phyloP scores from a whole-genome alignment of 192 early-diverging fungal genomes.

The Gonapodya prolifera region DNA sequence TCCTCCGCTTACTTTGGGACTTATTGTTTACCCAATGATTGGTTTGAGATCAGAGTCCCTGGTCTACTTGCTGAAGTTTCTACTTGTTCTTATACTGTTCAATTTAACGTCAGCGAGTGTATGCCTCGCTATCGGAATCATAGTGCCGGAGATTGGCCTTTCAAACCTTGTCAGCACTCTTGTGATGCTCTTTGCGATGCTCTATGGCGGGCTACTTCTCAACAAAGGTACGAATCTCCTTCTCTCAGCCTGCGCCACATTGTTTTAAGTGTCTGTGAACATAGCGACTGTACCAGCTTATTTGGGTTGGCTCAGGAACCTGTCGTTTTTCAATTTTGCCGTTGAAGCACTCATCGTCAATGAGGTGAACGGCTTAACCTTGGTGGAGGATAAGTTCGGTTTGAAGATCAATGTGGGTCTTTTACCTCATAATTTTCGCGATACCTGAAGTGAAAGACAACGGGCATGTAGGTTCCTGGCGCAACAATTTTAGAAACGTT shows the following conservation, averaged over 20 bases:
- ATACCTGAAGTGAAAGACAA: background rate
- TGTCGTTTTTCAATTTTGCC: slow-evolving; percentile 83
- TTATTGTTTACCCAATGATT: slow-evolving; percentile 78
- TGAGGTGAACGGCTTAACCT: slow-evolving; percentile 66
- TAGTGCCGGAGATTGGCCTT: slow-evolving; percentile 56
- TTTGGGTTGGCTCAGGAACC: slow-evolving; percentile 47
- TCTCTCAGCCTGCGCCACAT: background rate
- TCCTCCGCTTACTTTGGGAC: slow-evolving; percentile 63
- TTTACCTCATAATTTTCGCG: background rate
- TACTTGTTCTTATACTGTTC: slow-evolving; percentile 69
- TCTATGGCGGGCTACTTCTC: slow-evolving; percentile 80
- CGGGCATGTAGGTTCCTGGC: slow-evolving; percentile 49
- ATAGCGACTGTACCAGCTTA: slow-evolving; percentile 53
- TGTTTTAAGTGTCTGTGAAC: background rate
- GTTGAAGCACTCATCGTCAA: slow-evolving; percentile 84
- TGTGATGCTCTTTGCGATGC: slow-evolving; percentile 75
- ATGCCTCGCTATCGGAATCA: slow-evolving; percentile 63
- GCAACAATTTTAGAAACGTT: slow-evolving; percentile 76
- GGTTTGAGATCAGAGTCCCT: slow-evolving; percentile 48
- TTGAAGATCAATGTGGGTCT: slow-evolving; percentile 60
- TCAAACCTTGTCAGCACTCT: slow-evolving; percentile 66
- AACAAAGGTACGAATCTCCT: slow-evolving; percentile 44
- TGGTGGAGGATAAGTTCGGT: slow-evolving; percentile 68
- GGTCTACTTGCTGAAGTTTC: slow-evolving; percentile 51
- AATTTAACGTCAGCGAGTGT: slow-evolving; percentile 61